Evolutionary conservation across 345 rosid species (phyloP).

Genomic region (Populus nigra): DNA sequence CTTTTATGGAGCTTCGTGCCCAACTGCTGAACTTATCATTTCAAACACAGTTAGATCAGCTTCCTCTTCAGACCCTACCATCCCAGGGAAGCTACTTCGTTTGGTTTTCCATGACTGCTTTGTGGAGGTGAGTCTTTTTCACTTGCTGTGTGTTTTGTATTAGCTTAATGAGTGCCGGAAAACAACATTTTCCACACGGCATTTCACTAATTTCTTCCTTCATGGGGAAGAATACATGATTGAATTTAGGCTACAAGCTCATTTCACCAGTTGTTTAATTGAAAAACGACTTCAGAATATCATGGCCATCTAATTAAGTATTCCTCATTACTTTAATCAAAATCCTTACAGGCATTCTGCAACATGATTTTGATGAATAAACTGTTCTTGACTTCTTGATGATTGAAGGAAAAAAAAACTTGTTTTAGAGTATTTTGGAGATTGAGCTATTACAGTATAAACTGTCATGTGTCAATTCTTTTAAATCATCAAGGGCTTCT

Average conservation of each 20-base stretch:
- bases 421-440: neutral
- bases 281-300: no score
- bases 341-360: no score
- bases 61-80: constrained; percentile 54
- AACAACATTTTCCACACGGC: neutral
- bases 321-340: no score
- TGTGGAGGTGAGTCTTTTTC: constrained; percentile 54
- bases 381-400: neutral
- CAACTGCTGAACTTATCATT: constrained; percentile 61
- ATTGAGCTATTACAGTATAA: neutral
- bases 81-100: constrained; percentile 89
- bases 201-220: neutral
- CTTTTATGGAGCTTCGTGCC: constrained; percentile 76
- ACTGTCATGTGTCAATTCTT: neutral
- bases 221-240: no score
- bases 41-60: constrained; percentile 69
- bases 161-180: neutral
- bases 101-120: constrained; percentile 87
- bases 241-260: no score
- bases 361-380: no score
- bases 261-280: no score
- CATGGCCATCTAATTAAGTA: neutral
- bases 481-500: neutral
- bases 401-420: neutral
- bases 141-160: neutral